These are phyloP conservation scores for Centrapalus pauciflorus DNA, from an alignment of 129 eudicot species.

Conservation along the genomic window DNA sequence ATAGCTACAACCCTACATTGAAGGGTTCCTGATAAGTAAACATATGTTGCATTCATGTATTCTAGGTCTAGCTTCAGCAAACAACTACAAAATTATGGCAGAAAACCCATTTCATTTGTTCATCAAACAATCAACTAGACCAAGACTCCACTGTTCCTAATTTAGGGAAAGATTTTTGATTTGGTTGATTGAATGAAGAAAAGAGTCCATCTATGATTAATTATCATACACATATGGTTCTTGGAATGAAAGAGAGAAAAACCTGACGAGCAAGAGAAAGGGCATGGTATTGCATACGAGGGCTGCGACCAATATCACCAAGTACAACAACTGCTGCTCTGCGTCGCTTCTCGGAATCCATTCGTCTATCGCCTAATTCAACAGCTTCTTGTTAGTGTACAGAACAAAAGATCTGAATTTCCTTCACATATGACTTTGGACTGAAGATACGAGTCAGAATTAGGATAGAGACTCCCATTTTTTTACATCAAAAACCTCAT, in stretches of 20 bases:
- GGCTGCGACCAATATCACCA: constrained; percentile 93
- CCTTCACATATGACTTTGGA: no score
- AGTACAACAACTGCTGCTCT: constrained; percentile 87
- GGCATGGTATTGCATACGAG: constrained; percentile 96
- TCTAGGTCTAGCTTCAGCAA: not conserved
- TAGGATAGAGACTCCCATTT: no score
- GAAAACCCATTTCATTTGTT: not conserved
- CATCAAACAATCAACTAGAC: not conserved
- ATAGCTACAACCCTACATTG: not conserved
- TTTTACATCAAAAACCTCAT: no score
- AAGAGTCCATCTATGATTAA: not conserved
- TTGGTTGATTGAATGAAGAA: not conserved
- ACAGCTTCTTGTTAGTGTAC: constrained; percentile 7
- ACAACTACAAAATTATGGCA: not conserved
- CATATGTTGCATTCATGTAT: not conserved
- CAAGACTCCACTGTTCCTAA: not conserved
- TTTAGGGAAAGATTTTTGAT: no score
- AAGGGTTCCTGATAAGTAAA: not conserved
- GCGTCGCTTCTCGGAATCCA: constrained; percentile 43
- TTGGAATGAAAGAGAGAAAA: not conserved
- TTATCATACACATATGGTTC: not conserved
- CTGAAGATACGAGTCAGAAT: no score
- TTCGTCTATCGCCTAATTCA: constrained; percentile 7
- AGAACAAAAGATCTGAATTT: not conserved
- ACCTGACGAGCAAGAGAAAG: constrained; percentile 97